Evolutionary conservation across 2,329 filamentous ascomycete species (phyloP), one percentile per base, ranked within the genome.

Genomic region (Elsinoe arachidis): DNA sequence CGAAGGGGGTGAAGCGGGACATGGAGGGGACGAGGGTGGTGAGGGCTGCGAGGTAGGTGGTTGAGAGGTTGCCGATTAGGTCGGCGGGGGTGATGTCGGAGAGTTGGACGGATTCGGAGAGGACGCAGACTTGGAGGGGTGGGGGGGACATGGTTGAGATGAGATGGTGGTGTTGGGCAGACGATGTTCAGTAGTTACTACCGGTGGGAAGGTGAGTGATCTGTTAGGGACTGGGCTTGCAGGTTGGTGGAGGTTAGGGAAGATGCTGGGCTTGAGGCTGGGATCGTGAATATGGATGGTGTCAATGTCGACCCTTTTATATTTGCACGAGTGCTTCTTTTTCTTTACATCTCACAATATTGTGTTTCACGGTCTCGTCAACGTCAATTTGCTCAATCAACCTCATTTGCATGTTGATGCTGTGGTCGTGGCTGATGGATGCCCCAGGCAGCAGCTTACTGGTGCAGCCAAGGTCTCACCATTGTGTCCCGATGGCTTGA

Each of bases 41-140:
- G 55, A 69, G 63, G 14, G 58, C 33, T 0, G 54, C 55, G 26
- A 64, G 62, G 35, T 63, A 64, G 41, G 63, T 58, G 17, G 61
- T 62, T 5, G 69, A 68, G 10, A 73, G 63, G 64, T 70, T 72
- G 59, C 68, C 71, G 37, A 75, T 56, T 43, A 75, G 62, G 63
- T 75, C 73, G 59, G 73, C 66, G 60, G 70, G 70, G 15, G 69
- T 62, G 41, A 75, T 69, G 63, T 75, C 73, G 54, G 66, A 63
- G 58, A 74, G 65, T 66, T 75, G 73, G 35, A 69, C 67, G 21
- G 64, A 57, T 59, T 74, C 70, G 61, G 70, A 67, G 57, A 74
- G 66, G 41, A 75, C 68, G 58, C 67, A 72, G 61, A 76, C 67
- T 61, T 71, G 72, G 53, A 74, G 65, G 47, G 71, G 52, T 35